phyloP scores from a whole-genome alignment of 768 basidiomycete species.

The Cystobasidium tubakii region DNA sequence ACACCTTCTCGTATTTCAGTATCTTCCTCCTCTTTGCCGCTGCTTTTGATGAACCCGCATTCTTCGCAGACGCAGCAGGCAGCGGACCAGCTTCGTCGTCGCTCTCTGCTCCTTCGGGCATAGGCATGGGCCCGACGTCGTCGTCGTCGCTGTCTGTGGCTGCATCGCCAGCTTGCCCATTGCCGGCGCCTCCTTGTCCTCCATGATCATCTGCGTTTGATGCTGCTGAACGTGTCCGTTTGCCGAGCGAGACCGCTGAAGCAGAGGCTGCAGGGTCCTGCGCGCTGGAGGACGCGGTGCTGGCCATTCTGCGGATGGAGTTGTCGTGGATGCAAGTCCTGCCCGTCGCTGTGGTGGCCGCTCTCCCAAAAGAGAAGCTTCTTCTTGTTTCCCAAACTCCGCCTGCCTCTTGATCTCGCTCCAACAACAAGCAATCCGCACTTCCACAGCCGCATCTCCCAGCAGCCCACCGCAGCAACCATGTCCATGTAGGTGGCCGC shows the following conservation, averaged over 20 bases:
- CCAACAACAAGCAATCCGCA: not conserved
- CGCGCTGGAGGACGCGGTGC: not conserved
- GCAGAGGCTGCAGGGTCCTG: not conserved
- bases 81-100: conserved; percentile 9
- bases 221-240: conserved; percentile 16
- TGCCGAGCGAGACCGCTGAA: conserved; percentile 28
- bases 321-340: not conserved
- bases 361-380: not conserved
- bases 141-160: conserved; percentile 58
- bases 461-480: not conserved
- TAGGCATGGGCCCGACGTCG: conserved; percentile 83
- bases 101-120: conserved; percentile 50
- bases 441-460: not conserved
- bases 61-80: conserved; percentile 55
- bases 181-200: conserved; percentile 34
- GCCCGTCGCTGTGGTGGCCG: not conserved
- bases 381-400: not conserved
- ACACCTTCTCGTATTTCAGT: conserved; percentile 84
- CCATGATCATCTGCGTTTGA: conserved; percentile 2
- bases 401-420: conserved; percentile 15
- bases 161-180: conserved; percentile 43
- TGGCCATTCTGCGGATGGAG: not conserved
- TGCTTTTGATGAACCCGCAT: conserved; percentile 59
- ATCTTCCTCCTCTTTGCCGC: conserved; percentile 55
- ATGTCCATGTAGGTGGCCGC: conserved; percentile 8